Conservation (phyloP, 768 basidiomycete species). For the Austroboletus eburneus region DNA sequence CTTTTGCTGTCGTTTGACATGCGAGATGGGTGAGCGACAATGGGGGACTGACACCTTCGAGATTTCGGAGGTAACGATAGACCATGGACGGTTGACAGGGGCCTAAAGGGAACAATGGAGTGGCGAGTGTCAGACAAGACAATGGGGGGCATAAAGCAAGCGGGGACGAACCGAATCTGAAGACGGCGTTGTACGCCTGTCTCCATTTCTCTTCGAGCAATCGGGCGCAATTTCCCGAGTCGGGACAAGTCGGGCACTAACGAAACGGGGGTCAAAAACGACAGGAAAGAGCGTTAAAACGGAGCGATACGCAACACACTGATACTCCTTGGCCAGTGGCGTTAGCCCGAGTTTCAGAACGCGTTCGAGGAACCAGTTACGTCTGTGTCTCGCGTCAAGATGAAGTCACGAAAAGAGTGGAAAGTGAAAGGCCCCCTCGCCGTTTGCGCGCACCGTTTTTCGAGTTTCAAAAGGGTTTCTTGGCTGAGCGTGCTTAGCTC, state of each 20-base stretch:
- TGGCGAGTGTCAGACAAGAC: no score
- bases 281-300: neutral
- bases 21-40: conserved; percentile 79
- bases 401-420: neutral
- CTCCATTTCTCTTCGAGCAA: conserved; percentile 91
- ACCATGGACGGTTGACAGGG: conserved; percentile 91
- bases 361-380: conserved; percentile 94
- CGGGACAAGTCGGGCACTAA: conserved; percentile 82
- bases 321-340: conserved; percentile 88
- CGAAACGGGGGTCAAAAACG: neutral
- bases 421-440: neutral
- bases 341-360: conserved; percentile 88
- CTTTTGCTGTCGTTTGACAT: conserved; percentile 87
- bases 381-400: conserved; percentile 36
- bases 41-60: conserved; percentile 89
- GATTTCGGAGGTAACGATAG: conserved; percentile 83
- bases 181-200: conserved; percentile 81
- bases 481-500: conserved; percentile 78
- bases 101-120: conserved; percentile 35
- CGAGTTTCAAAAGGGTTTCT: conserved; percentile 83
- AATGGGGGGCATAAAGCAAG: neutral
- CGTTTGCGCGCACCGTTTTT: conserved; percentile 59
- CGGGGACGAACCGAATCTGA: conserved; percentile 63
- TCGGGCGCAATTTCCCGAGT: conserved; percentile 71
- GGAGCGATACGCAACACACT: conserved; percentile 63